These are phyloP conservation scores for Cladosporium sphaerospermum DNA, from an alignment of 2,329 filamentous ascomycete genomes.

Conservation along the genomic window DNA sequence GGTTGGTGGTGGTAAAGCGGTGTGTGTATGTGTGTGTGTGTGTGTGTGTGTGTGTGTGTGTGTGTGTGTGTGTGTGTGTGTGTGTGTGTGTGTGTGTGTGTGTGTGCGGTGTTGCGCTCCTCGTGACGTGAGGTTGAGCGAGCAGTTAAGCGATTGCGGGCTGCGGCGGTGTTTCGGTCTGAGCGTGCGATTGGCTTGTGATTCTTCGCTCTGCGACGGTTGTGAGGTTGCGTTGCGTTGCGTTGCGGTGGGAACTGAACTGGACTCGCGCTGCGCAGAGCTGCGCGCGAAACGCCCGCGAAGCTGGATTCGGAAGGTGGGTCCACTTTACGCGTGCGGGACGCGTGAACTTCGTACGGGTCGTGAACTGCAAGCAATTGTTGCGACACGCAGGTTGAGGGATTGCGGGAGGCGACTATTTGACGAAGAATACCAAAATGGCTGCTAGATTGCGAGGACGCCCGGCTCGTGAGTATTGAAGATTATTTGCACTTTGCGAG, in stretches of 20 bases:
- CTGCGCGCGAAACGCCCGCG: background rate
- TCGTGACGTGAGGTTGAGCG: background rate
- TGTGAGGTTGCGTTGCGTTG: constrained; percentile 1
- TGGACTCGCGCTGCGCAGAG: background rate
- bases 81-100: constrained; percentile 10
- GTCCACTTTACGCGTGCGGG: background rate
- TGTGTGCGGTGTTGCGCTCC: background rate
- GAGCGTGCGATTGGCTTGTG: constrained; percentile 4
- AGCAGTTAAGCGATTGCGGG: background rate
- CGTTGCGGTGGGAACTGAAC: constrained; percentile 10
- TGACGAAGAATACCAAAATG: constrained; percentile 18
- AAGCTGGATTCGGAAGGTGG: background rate
- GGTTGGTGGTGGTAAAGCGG: constrained; percentile 2
- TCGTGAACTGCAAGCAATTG: background rate
- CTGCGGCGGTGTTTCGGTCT: background rate
- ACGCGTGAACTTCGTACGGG: background rate
- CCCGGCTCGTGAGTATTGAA: constrained; percentile 46
- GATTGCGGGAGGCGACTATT: background rate
- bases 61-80: constrained; percentile 10
- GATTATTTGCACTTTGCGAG: background rate
- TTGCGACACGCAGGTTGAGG: constrained; percentile 4
- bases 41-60: constrained; percentile 10
- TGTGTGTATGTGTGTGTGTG: background rate
- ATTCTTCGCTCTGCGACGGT: background rate
- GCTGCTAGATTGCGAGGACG: constrained; percentile 52